Evolutionary conservation across 2,329 filamentous ascomycete species (phyloP).

Genomic region (Clarireedia hainanense): DNA sequence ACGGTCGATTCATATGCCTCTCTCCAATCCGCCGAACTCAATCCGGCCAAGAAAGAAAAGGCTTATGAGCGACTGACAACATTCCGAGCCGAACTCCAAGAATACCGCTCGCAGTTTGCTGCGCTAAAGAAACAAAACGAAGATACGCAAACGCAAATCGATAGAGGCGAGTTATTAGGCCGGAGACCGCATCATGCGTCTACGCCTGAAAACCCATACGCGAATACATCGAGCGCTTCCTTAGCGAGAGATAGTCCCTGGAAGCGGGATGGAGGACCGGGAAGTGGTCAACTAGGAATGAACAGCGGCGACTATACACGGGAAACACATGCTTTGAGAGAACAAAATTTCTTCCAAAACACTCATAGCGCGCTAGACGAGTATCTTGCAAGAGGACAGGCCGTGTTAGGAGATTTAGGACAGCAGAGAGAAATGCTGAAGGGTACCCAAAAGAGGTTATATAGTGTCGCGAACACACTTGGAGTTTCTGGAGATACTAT

Average conservation of each 20-base stretch:
- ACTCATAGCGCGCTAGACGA: constrained; percentile 86
- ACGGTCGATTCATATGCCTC: constrained; percentile 88
- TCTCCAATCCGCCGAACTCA: constrained; percentile 80
- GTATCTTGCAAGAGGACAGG: constrained; percentile 83
- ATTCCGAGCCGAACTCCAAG: constrained; percentile 74
- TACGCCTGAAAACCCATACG: constrained; percentile 88
- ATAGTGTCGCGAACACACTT: constrained; percentile 87
- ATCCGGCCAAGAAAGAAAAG: constrained; percentile 85
- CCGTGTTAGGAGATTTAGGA: constrained; percentile 80
- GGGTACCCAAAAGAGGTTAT: constrained; percentile 82
- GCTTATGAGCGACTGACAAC: constrained; percentile 77
- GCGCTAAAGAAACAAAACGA: constrained; percentile 70
- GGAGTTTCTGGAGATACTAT: constrained; percentile 95
- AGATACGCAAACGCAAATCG: constrained; percentile 56
- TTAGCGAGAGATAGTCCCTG: constrained; percentile 21
- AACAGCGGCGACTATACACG: constrained; percentile 57
- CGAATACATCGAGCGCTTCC: constrained; percentile 40
- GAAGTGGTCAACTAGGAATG: constrained; percentile 32
- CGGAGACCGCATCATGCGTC: constrained; percentile 74
- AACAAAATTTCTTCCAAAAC: constrained; percentile 78
- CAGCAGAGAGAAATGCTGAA: constrained; percentile 93
- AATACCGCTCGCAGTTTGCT: constrained; percentile 73
- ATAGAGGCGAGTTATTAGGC: constrained; percentile 76
- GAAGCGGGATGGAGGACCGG: constrained; percentile 20
- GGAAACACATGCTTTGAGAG: constrained; percentile 76